Percentiles rank a stretch among this genome's conserved stretches.
These are phyloP conservation scores for Tylopilus plumbeoviolaceoides DNA, from an alignment of 768 basidiomycete genomes.

Conservation along the genomic window DNA sequence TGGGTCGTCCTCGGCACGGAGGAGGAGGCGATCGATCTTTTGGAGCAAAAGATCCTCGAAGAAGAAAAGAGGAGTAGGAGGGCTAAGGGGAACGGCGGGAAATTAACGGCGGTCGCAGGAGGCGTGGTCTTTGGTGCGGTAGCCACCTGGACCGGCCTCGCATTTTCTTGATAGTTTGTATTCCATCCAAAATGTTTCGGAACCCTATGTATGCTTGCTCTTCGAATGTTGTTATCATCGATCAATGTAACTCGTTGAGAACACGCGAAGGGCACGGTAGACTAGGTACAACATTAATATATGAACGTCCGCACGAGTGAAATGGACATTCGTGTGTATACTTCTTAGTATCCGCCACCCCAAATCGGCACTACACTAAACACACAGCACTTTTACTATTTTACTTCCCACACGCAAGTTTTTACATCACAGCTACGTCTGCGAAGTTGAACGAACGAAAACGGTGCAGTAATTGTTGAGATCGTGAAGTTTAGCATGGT, in stretches of 20 bases:
- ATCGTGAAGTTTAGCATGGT: too few species aligned
- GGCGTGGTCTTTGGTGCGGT: slow-evolving; percentile 60
- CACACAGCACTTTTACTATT: too few species aligned
- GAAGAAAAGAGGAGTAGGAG: slow-evolving; percentile 25
- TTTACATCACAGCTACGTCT: too few species aligned
- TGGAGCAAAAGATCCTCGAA: slow-evolving; percentile 27
- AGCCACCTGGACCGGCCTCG: slow-evolving; percentile 56
- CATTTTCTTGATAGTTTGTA: slow-evolving; percentile 35
- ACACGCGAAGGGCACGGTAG: slow-evolving; percentile 1
- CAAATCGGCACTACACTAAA: too few species aligned
- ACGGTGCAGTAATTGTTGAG: too few species aligned
- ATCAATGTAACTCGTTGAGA: slow-evolving; percentile 1
- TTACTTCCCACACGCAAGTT: too few species aligned
- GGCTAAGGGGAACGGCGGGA: slow-evolving; percentile 17
- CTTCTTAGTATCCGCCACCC: too few species aligned
- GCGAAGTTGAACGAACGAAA: too few species aligned
- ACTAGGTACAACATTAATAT: not conserved
- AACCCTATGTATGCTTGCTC: not conserved
- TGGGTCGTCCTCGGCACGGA: slow-evolving; percentile 54
- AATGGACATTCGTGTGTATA: not conserved
- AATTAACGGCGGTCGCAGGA: slow-evolving; percentile 47
- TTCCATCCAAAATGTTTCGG: not conserved
- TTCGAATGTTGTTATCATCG: not conserved
- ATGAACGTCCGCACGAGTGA: not conserved
- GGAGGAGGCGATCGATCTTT: slow-evolving; percentile 38